These are phyloP conservation scores for Cladosporium sp. DNA, from an alignment of 2,329 filamentous ascomycete genomes.

Conservation along the genomic window DNA sequence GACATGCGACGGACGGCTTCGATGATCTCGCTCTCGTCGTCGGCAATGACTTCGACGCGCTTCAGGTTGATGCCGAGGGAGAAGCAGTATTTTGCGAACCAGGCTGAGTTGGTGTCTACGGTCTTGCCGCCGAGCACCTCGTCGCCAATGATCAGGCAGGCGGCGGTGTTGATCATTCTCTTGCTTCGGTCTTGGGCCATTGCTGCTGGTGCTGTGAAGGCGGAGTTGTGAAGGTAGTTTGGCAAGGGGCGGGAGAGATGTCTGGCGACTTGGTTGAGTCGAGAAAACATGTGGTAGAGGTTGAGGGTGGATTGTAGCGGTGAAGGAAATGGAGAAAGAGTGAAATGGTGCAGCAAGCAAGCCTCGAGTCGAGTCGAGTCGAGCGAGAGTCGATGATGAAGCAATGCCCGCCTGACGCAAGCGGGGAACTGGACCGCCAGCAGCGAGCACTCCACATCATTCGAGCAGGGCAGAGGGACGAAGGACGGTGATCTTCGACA, in stretches of 20 bases:
- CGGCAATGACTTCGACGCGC: conserved; percentile 85
- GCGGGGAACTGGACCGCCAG: too few species aligned
- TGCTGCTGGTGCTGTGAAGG: conserved; percentile 31
- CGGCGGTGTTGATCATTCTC: conserved; percentile 78
- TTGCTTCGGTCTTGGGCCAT: conserved; percentile 54
- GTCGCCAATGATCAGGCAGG: conserved; percentile 93
- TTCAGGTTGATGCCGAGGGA: conserved; percentile 65
- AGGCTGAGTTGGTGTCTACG: conserved; percentile 62
- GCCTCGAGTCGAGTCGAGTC: too few species aligned
- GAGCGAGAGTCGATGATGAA: neutral
- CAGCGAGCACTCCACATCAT: too few species aligned
- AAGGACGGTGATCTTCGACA: too few species aligned
- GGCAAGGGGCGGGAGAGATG: conserved; percentile 63
- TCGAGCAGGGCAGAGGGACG: too few species aligned
- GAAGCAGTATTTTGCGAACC: conserved; percentile 63
- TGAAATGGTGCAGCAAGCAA: too few species aligned
- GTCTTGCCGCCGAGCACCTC: conserved; percentile 92
- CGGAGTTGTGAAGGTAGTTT: conserved; percentile 50
- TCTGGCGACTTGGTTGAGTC: conserved; percentile 66
- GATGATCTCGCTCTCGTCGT: conserved; percentile 85
- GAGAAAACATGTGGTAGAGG: conserved; percentile 64
- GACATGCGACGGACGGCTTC: conserved; percentile 87
- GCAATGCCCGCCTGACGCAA: neutral
- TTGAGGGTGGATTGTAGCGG: neutral
- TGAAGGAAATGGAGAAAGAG: too few species aligned